Evolutionary conservation across 78 protist genomes (phyloP).

Genomic region (Dictyostelium capitatum): DNA sequence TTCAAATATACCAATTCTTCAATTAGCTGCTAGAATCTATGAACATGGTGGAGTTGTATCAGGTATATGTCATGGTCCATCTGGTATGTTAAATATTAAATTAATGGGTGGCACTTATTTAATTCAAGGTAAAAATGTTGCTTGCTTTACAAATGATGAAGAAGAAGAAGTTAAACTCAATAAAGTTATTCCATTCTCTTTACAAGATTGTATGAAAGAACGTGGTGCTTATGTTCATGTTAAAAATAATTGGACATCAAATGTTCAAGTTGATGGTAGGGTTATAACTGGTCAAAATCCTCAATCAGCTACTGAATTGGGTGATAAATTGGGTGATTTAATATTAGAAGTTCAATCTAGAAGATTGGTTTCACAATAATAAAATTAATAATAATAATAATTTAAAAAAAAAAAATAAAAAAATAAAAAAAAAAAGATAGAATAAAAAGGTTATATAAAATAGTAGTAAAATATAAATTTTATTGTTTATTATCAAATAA

Average conservation of each 20-base stretch:
- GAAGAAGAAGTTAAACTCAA: slow-evolving; percentile 65
- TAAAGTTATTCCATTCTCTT: slow-evolving; percentile 37
- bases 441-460: no score
- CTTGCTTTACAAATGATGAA: slow-evolving; percentile 73
- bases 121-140: slow-evolving; percentile 65
- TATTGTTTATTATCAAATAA: no score
- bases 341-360: slow-evolving; percentile 27
- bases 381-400: no score
- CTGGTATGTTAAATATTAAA: slow-evolving; percentile 42
- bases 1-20: neutral
- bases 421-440: neutral
- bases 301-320: slow-evolving; percentile 52
- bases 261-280: slow-evolving; percentile 57
- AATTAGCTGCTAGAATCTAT: slow-evolving; percentile 23
- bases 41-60: slow-evolving; percentile 40
- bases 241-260: neutral
- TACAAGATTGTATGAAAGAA: slow-evolving; percentile 57
- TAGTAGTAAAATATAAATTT: no score
- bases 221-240: slow-evolving; percentile 41
- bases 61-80: slow-evolving; percentile 84
- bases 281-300: slow-evolving; percentile 76
- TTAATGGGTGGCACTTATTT: slow-evolving; percentile 36
- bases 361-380: slow-evolving; percentile 1
- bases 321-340: slow-evolving; percentile 43
- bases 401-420: neutral